Conservation (phyloP, 352 stramenopile species). For the Phytopythium boreale region DNA sequence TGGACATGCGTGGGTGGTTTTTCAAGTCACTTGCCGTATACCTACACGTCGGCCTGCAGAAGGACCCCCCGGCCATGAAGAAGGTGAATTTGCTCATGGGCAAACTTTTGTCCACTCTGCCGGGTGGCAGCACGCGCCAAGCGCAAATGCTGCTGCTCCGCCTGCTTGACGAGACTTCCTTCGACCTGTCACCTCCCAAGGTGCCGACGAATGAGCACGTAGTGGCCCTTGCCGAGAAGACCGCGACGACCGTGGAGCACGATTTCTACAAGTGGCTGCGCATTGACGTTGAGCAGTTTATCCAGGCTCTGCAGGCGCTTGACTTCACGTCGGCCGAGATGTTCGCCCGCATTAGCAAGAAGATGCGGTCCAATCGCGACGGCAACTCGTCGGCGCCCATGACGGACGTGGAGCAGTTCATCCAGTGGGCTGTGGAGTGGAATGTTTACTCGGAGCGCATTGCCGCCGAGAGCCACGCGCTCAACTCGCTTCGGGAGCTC, state of each 20-base stretch:
- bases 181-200: slow-evolving; percentile 52
- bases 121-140: slow-evolving; percentile 27
- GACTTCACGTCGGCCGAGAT: slow-evolving; percentile 45
- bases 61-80: slow-evolving; percentile 70
- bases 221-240: slow-evolving; percentile 63
- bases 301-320: slow-evolving; percentile 50
- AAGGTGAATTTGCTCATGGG: slow-evolving; percentile 62
- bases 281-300: slow-evolving; percentile 77
- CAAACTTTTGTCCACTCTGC: slow-evolving; percentile 34
- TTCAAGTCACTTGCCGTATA: slow-evolving; percentile 80
- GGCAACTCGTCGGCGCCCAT: slow-evolving; percentile 35
- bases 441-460: slow-evolving; percentile 85
- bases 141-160: slow-evolving; percentile 70
- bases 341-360: slow-evolving; percentile 5
- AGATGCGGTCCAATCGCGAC: slow-evolving; percentile 14
- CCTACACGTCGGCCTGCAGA: slow-evolving; percentile 65
- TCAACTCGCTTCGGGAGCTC: slow-evolving; percentile 77
- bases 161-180: slow-evolving; percentile 61
- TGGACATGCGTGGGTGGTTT: slow-evolving; percentile 84
- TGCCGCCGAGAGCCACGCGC: slow-evolving; percentile 69
- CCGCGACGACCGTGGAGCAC: slow-evolving; percentile 47
- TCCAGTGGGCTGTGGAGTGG: slow-evolving; percentile 82
- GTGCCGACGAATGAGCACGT: slow-evolving; percentile 72
- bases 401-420: slow-evolving; percentile 38
- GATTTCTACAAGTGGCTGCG: slow-evolving; percentile 77